phyloP scores from a whole-genome alignment of 495 filamentous ascomycete genomes.

The Gamarada debralockiae region DNA sequence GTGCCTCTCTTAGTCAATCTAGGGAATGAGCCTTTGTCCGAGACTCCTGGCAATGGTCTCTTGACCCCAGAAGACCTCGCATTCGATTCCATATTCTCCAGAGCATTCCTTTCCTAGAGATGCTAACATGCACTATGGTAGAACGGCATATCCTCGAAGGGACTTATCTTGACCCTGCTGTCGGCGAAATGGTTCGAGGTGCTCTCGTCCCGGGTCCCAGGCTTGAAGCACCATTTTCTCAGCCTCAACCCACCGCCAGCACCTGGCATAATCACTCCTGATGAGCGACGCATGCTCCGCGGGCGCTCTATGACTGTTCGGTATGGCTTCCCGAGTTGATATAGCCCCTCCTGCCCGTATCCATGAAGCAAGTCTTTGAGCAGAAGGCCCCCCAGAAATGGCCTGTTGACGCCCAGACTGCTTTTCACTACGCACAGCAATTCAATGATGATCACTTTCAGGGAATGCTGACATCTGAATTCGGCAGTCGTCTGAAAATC shows the following conservation, averaged over 20 bases:
- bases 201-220: constrained; percentile 58
- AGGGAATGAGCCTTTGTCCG: constrained; percentile 1
- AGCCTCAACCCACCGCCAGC: constrained; percentile 57
- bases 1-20: constrained; percentile 3
- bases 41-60: not conserved
- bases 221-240: constrained; percentile 71
- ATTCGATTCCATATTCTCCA: constrained; percentile 7
- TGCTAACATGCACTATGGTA: constrained; percentile 2
- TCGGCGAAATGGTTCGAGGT: constrained; percentile 80
- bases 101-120: constrained; percentile 5
- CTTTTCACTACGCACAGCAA: constrained; percentile 1
- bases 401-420: not conserved
- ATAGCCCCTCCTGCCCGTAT: constrained; percentile 35
- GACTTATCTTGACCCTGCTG: constrained; percentile 74
- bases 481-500: constrained; percentile 72
- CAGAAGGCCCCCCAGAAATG: not conserved
- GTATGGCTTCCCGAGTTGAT: constrained; percentile 1
- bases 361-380: constrained; percentile 65
- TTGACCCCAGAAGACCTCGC: not conserved
- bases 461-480: constrained; percentile 23
- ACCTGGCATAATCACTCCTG: constrained; percentile 30
- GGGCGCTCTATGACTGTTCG: constrained; percentile 3
- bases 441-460: constrained; percentile 51
- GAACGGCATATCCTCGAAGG: constrained; percentile 82
- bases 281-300: constrained; percentile 3